Base-by-base conservation (phyloP, 78 protist genomes). In the Planoprotostelium fungivorum region DNA sequence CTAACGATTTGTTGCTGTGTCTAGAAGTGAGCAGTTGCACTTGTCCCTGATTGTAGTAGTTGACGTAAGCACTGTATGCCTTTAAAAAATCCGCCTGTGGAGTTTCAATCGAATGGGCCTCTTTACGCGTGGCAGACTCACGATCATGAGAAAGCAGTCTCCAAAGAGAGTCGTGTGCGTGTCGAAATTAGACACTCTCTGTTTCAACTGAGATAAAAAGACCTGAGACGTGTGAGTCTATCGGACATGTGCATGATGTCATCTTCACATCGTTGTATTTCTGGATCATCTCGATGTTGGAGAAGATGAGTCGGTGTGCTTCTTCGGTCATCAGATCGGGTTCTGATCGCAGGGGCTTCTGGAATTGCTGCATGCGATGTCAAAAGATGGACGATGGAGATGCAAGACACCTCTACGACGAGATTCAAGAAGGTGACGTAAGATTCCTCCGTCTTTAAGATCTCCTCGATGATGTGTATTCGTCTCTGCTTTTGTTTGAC, bases 21-120 rank as follows among this genome's bases (percentile, higher is more conserved):
- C 35, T 73, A 0, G 87, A 29, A 83, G 89, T 89, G 0, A 86
- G 85, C 28, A 92, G 39, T 63, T 38, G 87, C 83, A 36, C 83
- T 28, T 89, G 38, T 51, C 92, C 91, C 1, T 84, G 38, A 34
- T 88, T 89, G 39, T 89, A 92, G 31, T 88, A 88, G 38, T 92
- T 91, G 37, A 92, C 87, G 84, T 92, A 92, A 34, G 86, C 34
- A 10, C 92, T 89, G 83, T 92, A 92, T 34, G 89, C 94, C 84
- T 89, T 92, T 1, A 92, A 37, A 37, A 89, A 88, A 37, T 89
- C 91, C 38, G 94, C 51, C 73, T 51, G 73, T 5, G 16, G 73
- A 51, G 16, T 51, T n/a, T 51, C 73, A 51, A 16, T 51, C 31
- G 16, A 51, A 51, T 25, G n/a, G n/a, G n/a, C n/a, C n/a, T n/a